Base-by-base conservation (phyloP, 805 yeast genomes). In the Starmerella floris region DNA sequence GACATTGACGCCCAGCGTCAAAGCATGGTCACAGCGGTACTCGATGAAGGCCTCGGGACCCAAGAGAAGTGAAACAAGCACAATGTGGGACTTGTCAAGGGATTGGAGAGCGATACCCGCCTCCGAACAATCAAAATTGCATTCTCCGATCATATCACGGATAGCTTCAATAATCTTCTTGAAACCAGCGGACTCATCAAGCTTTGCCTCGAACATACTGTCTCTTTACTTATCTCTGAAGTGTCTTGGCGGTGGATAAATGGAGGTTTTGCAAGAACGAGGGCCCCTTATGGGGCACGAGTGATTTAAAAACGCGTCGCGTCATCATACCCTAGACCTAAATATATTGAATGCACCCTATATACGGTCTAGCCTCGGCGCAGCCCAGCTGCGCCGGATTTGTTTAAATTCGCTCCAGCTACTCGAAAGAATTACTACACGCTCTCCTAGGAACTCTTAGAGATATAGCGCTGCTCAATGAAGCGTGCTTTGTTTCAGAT, bases 111-210 rank as follows among this genome's bases (percentile, higher is more conserved):
- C 80, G 57, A 91, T 79, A 53, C 98, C 98, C 49, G 77, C 74
- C 62, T 83, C 91, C n/a, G 93, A 76, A 68, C 96, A 91, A 68
- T 85, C 91, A 71, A 91, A 83, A 72, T 91, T 91, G 69, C 96
- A 91, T 55, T 87, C 73, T 57, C 83, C 83, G 49, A 91, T 95
- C 58, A 94, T 79, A 60, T 91, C 98, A 61, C 84, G 83, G 62
- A 88, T 81, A 45, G 97, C 78, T 55, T 91, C 98, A 56, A 87
- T 80, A 58, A 87, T 79, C 73, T 82, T 85, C 66, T 91, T 91
- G 61, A 91, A 75, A 52, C 85, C 73, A 44, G 87, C 73, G 42
- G 97, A 95, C 69, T 85, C 87, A 56, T 81, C 88, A 55, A 91
- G 83, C 69, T 85, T 87, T 53, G 95, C 97, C 76, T 91, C 98